Base-by-base conservation (phyloP, 2,329 filamentous ascomycete genomes). In the Phialemonium atrogriseum region DNA sequence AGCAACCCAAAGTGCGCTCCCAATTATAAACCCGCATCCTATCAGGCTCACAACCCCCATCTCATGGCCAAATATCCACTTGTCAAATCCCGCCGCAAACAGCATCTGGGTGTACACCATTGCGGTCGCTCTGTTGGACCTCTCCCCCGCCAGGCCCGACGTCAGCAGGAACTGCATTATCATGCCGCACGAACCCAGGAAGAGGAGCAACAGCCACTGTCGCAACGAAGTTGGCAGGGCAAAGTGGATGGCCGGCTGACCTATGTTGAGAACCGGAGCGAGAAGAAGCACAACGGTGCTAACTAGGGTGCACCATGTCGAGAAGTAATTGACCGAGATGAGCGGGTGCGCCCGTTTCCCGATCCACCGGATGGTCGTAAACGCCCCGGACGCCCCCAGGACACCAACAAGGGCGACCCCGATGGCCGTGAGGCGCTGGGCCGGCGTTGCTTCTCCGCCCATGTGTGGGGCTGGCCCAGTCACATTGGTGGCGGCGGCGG, bases 281-380 rank as follows among this genome's bases (percentile, higher is more conserved):
- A 66, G 64, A 2, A 64, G 59, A 41, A 93, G 71, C 18, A 73
- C 73, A 1, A 73, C 44, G 2, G 69, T 50, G 25, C 78, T 79
- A 28, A 94, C 76, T 3, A 87, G 45, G 0, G 75, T 80, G 45
- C 80, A 84, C 60, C 74, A 80, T 0, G 66, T 61, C 4, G 77
- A 76, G 48, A 94, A 94, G 56, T 88, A 93, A 47, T 85, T 93
- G 34, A 94, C 84, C 2, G 75, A 82, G 35, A 94, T 77, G n/a
- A 94, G 64, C 0, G 87, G 75, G 50, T 94, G 85, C 0, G 83
- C 81, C 17, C 84, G 72, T 44, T 75, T 74, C 10, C 88, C 87
- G 38, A 94, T 89, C 56, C 80, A 77, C 11, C 86, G 71, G 40
- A 94, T 81, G 0, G 74, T 74, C 0, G 78, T 85, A 48, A 79